phyloP scores from a whole-genome alignment of 2,329 filamentous ascomycete species.

The Aspergillus pseudonomiae region DNA sequence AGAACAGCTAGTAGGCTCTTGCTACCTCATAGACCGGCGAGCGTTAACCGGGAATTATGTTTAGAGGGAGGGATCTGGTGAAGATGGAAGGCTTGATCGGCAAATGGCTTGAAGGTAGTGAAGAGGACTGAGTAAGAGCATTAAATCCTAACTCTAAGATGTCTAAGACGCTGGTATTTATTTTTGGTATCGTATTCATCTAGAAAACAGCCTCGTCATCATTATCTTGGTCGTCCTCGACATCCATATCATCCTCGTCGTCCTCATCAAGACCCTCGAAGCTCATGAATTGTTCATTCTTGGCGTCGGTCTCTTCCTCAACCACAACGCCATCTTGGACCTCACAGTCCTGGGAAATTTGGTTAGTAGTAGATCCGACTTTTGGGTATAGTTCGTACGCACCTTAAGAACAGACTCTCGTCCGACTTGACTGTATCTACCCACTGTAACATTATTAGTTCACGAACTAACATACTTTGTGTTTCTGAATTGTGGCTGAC shows the following conservation, averaged over 20 bases:
- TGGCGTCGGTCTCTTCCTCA: slow-evolving; percentile 72
- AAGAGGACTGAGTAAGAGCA: too few relatives aligned
- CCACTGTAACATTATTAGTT: slow-evolving; percentile 51
- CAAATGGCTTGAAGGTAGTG: too few relatives aligned
- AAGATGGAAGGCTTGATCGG: too few relatives aligned
- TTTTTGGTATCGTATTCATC: slow-evolving; percentile 1
- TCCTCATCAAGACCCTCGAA: slow-evolving; percentile 51
- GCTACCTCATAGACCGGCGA: too few relatives aligned
- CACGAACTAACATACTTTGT: neutral
- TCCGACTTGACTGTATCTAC: slow-evolving; percentile 77
- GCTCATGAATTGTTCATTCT: slow-evolving; percentile 65
- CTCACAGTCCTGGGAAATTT: slow-evolving; percentile 66
- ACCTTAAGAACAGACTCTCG: slow-evolving; percentile 73
- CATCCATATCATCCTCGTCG: slow-evolving; percentile 37
- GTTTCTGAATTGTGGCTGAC: neutral
- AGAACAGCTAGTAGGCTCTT: too few relatives aligned
- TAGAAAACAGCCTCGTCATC: slow-evolving; percentile 2
- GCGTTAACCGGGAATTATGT: too few relatives aligned
- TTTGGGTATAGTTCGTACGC: neutral
- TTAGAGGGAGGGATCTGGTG: too few relatives aligned
- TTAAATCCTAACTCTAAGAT: neutral
- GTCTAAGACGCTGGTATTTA: neutral
- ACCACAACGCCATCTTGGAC: slow-evolving; percentile 84
- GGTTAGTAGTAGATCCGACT: neutral
- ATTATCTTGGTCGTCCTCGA: slow-evolving; percentile 25